Conservation (phyloP, 2,329 filamentous ascomycete species). For the Aspergillus vadensis region DNA sequence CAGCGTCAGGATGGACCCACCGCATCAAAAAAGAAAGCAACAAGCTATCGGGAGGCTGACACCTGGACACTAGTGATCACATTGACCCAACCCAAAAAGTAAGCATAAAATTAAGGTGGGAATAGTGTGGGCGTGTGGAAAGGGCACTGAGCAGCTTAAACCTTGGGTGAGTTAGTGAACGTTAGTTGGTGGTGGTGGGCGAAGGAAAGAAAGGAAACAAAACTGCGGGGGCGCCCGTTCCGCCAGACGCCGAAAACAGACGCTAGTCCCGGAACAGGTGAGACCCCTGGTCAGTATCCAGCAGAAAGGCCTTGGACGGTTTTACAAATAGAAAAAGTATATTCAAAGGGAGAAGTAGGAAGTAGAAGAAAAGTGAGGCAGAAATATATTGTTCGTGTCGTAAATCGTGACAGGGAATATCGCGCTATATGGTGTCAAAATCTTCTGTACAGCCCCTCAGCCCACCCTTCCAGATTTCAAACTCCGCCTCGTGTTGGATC, state of each 20-base stretch:
- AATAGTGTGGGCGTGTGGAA: not conserved
- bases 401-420: not conserved
- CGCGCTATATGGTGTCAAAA: not conserved
- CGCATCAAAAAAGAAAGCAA: too few relatives aligned
- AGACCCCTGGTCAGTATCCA: not conserved
- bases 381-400: not conserved
- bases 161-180: not conserved
- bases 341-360: too few relatives aligned
- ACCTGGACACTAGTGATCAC: not conserved
- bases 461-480: slow-evolving; percentile 73
- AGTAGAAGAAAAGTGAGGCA: too few relatives aligned
- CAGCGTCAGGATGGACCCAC: too few relatives aligned
- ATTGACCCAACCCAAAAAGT: not conserved
- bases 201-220: not conserved
- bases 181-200: not conserved
- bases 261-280: not conserved
- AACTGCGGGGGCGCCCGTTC: slow-evolving; percentile 2
- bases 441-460: slow-evolving; percentile 24
- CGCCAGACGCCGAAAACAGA: not conserved
- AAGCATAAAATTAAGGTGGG: slow-evolving; percentile 4
- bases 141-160: not conserved
- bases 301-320: not conserved
- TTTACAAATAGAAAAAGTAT: not conserved
- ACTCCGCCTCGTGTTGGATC: slow-evolving; percentile 56
- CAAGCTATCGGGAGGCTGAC: too few relatives aligned